Conservation (phyloP, 1,284 basidiomycete species). For the Hemileia vastatrix region DNA sequence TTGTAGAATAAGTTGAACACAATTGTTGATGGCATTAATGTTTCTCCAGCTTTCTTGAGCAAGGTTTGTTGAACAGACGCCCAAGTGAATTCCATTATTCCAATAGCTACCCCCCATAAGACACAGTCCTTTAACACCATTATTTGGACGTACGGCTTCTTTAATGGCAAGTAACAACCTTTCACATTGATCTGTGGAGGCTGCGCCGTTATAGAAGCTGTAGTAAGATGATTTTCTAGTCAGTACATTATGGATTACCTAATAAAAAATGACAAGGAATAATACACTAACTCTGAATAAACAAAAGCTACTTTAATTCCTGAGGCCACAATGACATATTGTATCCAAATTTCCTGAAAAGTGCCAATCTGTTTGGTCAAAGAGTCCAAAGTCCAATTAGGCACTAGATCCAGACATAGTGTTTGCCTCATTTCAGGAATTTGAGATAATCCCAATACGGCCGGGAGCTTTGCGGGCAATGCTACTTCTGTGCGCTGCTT, state of each 20-base stretch:
- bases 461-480: slow-evolving; percentile 47
- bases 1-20: slow-evolving; percentile 45
- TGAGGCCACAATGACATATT: slow-evolving; percentile 35
- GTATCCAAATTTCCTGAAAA: slow-evolving; percentile 48
- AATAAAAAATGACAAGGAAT: neutral
- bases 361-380: slow-evolving; percentile 37
- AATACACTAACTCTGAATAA: slow-evolving; percentile 49
- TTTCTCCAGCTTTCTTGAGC: slow-evolving; percentile 48
- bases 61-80: slow-evolving; percentile 38
- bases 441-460: slow-evolving; percentile 41
- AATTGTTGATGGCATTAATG: slow-evolving; percentile 48
- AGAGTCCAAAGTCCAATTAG: slow-evolving; percentile 40
- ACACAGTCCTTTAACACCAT: slow-evolving; percentile 27
- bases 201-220: slow-evolving; percentile 46
- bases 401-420: slow-evolving; percentile 35
- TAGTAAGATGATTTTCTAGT: too few relatives aligned
- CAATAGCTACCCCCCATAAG: slow-evolving; percentile 41
- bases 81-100: slow-evolving; percentile 49
- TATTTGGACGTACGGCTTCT: slow-evolving; percentile 39
- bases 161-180: slow-evolving; percentile 44
- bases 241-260: too few relatives aligned
- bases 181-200: slow-evolving; percentile 47
- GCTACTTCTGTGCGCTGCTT: slow-evolving; percentile 43
- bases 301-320: slow-evolving; percentile 43
- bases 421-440: slow-evolving; percentile 38